Evolutionary conservation across 2,329 filamentous ascomycete species (phyloP).

Genomic region (Grosmannia penicillata): DNA sequence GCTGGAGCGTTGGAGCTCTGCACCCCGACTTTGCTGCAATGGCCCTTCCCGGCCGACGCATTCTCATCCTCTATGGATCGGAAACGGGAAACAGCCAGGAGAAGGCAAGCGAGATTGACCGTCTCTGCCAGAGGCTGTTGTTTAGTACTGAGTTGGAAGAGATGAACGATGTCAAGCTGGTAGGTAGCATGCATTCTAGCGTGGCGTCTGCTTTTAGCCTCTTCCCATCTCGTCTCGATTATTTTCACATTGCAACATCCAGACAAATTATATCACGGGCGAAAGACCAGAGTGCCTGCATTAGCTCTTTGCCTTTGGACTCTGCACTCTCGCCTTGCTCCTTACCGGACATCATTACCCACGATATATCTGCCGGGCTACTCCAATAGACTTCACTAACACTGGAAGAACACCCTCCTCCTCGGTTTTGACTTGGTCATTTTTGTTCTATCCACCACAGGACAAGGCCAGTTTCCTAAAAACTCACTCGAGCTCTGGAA

Average conservation of each 20-base stretch:
- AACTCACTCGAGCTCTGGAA: slow-evolving; percentile 80
- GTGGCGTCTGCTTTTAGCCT: neutral
- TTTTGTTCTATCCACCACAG: slow-evolving; percentile 81
- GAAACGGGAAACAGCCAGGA: slow-evolving; percentile 94
- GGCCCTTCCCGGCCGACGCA: slow-evolving; percentile 18
- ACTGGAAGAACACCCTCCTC: slow-evolving; percentile 28
- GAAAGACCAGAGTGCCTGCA: too few relatives aligned
- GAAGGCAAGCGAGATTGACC: slow-evolving; percentile 70
- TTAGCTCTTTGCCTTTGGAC: too few relatives aligned
- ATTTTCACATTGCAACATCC: too few relatives aligned
- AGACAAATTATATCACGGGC: too few relatives aligned
- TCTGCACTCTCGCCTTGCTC: too few relatives aligned
- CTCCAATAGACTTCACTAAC: neutral
- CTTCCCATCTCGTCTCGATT: slow-evolving; percentile 12
- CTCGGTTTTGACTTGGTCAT: slow-evolving; percentile 43
- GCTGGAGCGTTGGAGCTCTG: neutral
- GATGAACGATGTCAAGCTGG: slow-evolving; percentile 61
- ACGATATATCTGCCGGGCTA: too few relatives aligned
- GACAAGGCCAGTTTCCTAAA: slow-evolving; percentile 81
- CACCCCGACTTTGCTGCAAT: too few relatives aligned
- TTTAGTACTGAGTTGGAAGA: slow-evolving; percentile 65
- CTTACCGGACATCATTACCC: too few relatives aligned
- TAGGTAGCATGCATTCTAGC: too few relatives aligned
- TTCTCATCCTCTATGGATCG: slow-evolving; percentile 76
- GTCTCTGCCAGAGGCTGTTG: slow-evolving; percentile 59